Conservation (phyloP, 495 filamentous ascomycete species). For the Aspergillus kassunensis region DNA sequence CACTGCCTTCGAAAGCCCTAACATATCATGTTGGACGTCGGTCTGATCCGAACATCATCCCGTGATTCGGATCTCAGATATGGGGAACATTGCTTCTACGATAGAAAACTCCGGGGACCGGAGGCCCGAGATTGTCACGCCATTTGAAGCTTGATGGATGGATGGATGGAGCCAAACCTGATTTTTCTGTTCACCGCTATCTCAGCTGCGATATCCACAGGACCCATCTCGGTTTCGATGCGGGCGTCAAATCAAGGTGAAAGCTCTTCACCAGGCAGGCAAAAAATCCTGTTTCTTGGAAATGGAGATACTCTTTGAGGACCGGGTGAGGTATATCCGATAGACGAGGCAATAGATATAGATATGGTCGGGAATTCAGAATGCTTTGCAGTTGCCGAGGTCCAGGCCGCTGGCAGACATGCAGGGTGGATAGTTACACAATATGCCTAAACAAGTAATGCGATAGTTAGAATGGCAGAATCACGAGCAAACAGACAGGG, state of each 20-base stretch:
- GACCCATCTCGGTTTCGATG: conserved; percentile 4
- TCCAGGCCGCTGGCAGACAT: background rate
- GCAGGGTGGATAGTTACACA: conserved; percentile 18
- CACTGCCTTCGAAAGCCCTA: background rate
- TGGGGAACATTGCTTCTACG: no score
- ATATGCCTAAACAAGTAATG: conserved; percentile 13
- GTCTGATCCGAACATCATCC: background rate
- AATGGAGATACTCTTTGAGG: background rate
- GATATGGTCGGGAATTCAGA: no score
- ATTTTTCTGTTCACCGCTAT: conserved; percentile 16
- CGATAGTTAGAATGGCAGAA: background rate
- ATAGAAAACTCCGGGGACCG: background rate
- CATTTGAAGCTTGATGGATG: background rate
- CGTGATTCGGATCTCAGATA: background rate
- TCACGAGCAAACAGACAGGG: background rate
- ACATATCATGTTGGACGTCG: background rate
- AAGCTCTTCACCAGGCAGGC: background rate
- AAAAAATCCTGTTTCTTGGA: background rate
- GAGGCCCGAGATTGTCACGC: background rate
- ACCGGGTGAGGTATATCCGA: background rate
- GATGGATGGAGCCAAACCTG: background rate
- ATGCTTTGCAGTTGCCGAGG: conserved; percentile 6
- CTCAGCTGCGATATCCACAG: conserved; percentile 8
- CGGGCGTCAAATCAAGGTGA: background rate
- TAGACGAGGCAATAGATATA: background rate